These are phyloP conservation scores for Saccharomycopsis hybrid DNA, from an alignment of 1,139 yeast genomes.

Conservation along the genomic window DNA sequence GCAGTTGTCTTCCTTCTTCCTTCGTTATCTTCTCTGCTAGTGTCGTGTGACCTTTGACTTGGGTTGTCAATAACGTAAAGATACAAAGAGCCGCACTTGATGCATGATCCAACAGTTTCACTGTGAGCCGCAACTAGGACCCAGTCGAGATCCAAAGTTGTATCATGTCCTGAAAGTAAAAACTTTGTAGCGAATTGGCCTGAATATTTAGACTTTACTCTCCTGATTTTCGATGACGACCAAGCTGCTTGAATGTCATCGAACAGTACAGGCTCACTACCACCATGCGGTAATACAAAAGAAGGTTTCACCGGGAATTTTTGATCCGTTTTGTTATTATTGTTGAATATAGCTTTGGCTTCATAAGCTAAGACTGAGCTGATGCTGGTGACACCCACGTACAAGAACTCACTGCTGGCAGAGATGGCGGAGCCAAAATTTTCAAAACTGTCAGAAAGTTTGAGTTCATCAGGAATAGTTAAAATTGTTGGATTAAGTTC, in stretches of 20 bases:
- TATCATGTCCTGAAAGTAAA: slow-evolving; percentile 25
- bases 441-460: slow-evolving; percentile 30
- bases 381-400: slow-evolving; percentile 30
- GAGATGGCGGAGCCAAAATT: slow-evolving; percentile 32
- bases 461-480: slow-evolving; percentile 24
- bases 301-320: neutral
- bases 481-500: slow-evolving; percentile 21
- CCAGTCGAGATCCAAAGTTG: slow-evolving; percentile 25
- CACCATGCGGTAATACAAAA: neutral
- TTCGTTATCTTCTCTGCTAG: too few species aligned
- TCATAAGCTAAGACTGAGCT: slow-evolving; percentile 31
- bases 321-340: neutral
- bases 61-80: slow-evolving; percentile 30
- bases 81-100: slow-evolving; percentile 35
- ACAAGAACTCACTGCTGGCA: slow-evolving; percentile 24
- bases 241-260: neutral
- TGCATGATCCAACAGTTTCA: slow-evolving; percentile 23
- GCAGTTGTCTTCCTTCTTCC: neutral
- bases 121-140: slow-evolving; percentile 26
- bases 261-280: neutral
- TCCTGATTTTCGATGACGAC: neutral
- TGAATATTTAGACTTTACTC: slow-evolving; percentile 24
- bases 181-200: slow-evolving; percentile 29
- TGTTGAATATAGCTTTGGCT: too few species aligned
- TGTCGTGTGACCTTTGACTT: too few species aligned